Base-by-base conservation (phyloP, 169 alveolate species). In the Plasmodium chabaudi region DNA sequence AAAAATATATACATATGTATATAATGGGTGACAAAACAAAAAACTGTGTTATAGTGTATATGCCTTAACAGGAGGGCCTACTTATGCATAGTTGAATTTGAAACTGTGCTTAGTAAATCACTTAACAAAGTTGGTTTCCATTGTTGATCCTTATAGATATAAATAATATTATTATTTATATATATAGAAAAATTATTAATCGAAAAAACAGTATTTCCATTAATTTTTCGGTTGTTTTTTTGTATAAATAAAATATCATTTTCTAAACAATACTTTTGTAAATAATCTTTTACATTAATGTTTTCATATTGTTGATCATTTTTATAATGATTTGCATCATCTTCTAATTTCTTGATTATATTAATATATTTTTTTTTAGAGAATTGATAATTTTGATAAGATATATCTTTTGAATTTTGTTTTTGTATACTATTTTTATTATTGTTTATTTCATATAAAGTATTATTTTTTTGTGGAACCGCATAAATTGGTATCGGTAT, bases 401-500 rank as follows among this genome's bases (percentile, higher is more conserved):
- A 51, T 34, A 53, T 82, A 34, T 79, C 79, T 42, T 21, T 67
- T 46, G n/a, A 19, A 25, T 67, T 57, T 27, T 44, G 53, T 39
- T 65, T 65, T 67, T 60, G 34, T 27, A 65, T 59, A 39, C 44
- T 65, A 34, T 39, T 49, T 49, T 17, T 65, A 55, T 79, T 27
- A 79, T 79, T 51, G 42, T 34, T 34, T 23, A 79, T 39, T 39
- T 79, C 56, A 79, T 65, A 79, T 42, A 79, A 9, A 17, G 53
- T 64, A 56, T 42, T 56, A 79, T 34, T 67, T 65, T 60, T 79
- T 65, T 79, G 70, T 56, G 82, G 79, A 53, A 67, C 64, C 1
- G 89, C 89, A 15, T 79, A 79, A 65, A 68, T 49, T 17, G 89
- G 89, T 55, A 79, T n/a, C 21, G 89, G 89, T 4, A 79, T 79